Conservation (phyloP, 2,329 filamentous ascomycete genomes). For the Aspergillus ibericus region DNA sequence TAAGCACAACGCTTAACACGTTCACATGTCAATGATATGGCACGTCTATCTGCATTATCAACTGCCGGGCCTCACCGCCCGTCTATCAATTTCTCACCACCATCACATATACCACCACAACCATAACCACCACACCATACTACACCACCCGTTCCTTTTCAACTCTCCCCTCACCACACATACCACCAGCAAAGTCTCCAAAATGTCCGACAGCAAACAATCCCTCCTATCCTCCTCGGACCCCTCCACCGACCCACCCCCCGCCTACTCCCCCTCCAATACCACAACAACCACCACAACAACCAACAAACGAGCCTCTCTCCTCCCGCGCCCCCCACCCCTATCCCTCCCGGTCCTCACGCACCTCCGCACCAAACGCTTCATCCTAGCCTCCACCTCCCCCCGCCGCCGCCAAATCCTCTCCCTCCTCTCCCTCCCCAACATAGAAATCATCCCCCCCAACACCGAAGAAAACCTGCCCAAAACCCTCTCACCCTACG, state of each 20-base stretch:
- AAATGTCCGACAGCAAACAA: constrained; percentile 34
- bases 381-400: constrained; percentile 88
- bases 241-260: constrained; percentile 29
- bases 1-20: not conserved
- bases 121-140: not conserved
- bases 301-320: constrained; percentile 15
- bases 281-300: constrained; percentile 10
- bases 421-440: constrained; percentile 71
- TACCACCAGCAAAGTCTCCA: not conserved
- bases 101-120: not conserved
- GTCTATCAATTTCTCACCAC: constrained; percentile 2
- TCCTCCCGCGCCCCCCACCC: constrained; percentile 50
- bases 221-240: constrained; percentile 22
- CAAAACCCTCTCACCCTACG: constrained; percentile 76
- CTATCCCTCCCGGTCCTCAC: constrained; percentile 78
- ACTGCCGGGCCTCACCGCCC: constrained; percentile 6
- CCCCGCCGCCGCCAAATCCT: constrained; percentile 82
- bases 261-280: constrained; percentile 33
- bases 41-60: not conserved
- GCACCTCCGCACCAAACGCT: constrained; percentile 72
- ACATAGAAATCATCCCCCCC: constrained; percentile 82
- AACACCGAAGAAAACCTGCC: constrained; percentile 80
- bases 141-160: not conserved
- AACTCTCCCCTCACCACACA: not conserved
- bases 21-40: not conserved